These are phyloP conservation scores for Cenchrus fungigraminus DNA, from an alignment of 176 grass and related monocot species.

Conservation along the genomic window DNA sequence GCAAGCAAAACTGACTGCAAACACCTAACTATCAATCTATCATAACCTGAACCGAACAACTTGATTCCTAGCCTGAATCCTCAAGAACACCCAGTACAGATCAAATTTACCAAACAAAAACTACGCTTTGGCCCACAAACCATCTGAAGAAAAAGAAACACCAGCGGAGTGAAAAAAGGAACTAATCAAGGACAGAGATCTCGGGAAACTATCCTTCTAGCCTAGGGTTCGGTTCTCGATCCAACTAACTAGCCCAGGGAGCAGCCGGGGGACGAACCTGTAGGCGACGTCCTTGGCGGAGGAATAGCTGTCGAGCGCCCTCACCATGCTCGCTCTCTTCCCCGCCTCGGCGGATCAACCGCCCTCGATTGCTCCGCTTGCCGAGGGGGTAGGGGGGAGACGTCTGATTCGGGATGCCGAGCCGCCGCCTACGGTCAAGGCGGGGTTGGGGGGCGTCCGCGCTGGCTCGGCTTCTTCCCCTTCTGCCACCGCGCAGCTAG, in stretches of 20 bases:
- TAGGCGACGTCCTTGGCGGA: conserved; percentile 70
- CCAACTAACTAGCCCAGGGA: not conserved
- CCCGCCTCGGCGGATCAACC: not conserved
- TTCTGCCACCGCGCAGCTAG: not conserved
- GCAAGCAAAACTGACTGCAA: not conserved
- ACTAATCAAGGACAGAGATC: not conserved
- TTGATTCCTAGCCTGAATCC: not conserved
- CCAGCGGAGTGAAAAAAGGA: not conserved
- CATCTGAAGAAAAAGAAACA: not conserved
- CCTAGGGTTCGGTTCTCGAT: conserved; percentile 19
- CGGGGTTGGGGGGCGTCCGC: not conserved
- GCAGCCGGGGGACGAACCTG: conserved; percentile 44
- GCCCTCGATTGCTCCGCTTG: not conserved
- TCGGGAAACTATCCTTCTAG: not conserved
- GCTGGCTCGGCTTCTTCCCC: not conserved
- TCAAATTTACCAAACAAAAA: too few species aligned
- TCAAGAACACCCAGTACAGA: too few species aligned
- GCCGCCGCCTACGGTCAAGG: conserved; percentile 29
- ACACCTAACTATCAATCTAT: not conserved
- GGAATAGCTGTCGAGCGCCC: conserved; percentile 40
- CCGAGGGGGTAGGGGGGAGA: not conserved
- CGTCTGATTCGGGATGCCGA: not conserved
- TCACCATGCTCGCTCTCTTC: conserved; percentile 21
- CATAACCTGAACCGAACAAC: not conserved
- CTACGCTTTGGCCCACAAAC: not conserved